Evolutionary conservation across 129 eudicot species (phyloP).

Genomic region (Lactuca sativa): DNA sequence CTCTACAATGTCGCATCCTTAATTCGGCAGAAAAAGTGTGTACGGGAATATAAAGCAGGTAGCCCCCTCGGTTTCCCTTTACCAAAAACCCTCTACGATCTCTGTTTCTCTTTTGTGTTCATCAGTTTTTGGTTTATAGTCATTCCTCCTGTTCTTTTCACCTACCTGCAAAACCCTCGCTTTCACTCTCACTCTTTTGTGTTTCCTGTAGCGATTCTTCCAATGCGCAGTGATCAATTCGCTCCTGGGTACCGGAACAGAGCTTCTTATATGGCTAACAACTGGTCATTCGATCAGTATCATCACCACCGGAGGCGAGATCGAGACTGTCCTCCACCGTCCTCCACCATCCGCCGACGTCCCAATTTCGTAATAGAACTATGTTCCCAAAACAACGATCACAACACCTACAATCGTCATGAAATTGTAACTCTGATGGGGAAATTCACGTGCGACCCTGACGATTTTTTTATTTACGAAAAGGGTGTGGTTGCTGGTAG

Average conservation of each 20-base stretch:
- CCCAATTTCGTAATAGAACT: conserved; percentile 55
- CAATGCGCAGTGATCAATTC: conserved; percentile 11
- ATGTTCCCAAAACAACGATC: not conserved
- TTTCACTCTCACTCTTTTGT: not conserved
- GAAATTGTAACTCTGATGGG: conserved; percentile 39
- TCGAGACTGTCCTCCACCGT: conserved; percentile 29
- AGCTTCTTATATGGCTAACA: not conserved
- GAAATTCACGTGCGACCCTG: conserved; percentile 33
- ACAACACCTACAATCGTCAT: conserved; percentile 2
- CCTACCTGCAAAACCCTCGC: conserved; percentile 11
- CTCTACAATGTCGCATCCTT: not conserved
- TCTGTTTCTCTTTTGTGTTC: not conserved
- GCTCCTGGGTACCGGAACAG: conserved; percentile 14
- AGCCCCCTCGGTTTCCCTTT: not conserved
- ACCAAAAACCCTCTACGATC: not conserved
- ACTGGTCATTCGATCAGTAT: conserved; percentile 1
- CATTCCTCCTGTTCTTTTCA: not conserved
- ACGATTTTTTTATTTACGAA: conserved; percentile 2
- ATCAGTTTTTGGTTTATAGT: not conserved
- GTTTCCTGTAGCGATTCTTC: not conserved
- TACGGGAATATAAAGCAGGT: not conserved
- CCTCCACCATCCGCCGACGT: conserved; percentile 18
- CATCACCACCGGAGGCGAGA: conserved; percentile 26
- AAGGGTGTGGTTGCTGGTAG: conserved; percentile 26
- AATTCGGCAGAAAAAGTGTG: not conserved